These are phyloP conservation scores for Xylariomycetidae sp. DNA, from an alignment of 2,329 filamentous ascomycete species.

Conservation along the genomic window DNA sequence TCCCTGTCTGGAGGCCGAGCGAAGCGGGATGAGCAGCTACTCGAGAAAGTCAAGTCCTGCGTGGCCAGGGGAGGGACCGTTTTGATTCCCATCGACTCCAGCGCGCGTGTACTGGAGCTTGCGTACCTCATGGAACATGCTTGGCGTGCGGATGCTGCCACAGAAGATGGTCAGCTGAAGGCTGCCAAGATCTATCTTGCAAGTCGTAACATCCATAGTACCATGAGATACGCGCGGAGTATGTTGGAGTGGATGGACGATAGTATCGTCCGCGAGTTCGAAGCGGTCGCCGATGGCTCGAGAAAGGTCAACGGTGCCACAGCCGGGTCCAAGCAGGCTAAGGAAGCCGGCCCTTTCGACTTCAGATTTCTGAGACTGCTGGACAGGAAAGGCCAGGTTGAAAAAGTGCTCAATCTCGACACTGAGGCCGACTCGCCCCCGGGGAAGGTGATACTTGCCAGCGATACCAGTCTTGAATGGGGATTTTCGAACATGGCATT, in stretches of 20 bases:
- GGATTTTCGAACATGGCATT: slow-evolving; percentile 84
- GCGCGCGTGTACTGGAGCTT: slow-evolving; percentile 86
- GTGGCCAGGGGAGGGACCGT: slow-evolving; percentile 82
- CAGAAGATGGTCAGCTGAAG: slow-evolving; percentile 45
- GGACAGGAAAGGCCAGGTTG: slow-evolving; percentile 74
- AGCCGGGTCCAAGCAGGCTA: slow-evolving; percentile 40
- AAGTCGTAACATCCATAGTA: slow-evolving; percentile 78
- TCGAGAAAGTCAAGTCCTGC: slow-evolving; percentile 75
- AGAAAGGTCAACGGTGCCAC: slow-evolving; percentile 40
- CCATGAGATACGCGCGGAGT: slow-evolving; percentile 83
- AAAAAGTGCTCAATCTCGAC: slow-evolving; percentile 54
- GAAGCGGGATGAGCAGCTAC: slow-evolving; percentile 77
- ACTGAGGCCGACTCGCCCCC: slow-evolving; percentile 35
- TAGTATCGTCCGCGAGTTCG: slow-evolving; percentile 85
- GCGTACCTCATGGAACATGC: slow-evolving; percentile 89
- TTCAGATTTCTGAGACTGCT: slow-evolving; percentile 80
- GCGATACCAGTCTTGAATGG: slow-evolving; percentile 87
- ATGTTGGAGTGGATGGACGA: slow-evolving; percentile 99
- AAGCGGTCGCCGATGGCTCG: slow-evolving; percentile 55
- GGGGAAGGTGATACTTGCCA: slow-evolving; percentile 79
- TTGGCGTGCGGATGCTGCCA: slow-evolving; percentile 64
- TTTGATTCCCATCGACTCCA: slow-evolving; percentile 89
- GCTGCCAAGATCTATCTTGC: slow-evolving; percentile 69
- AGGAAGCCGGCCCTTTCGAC: slow-evolving; percentile 71
- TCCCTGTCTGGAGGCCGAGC: slow-evolving; percentile 66